Percentiles rank a stretch among this genome's conserved stretches.
phyloP scores from a whole-genome alignment of 176 grass and related monocot genomes.

The Saccharum officinarum region DNA sequence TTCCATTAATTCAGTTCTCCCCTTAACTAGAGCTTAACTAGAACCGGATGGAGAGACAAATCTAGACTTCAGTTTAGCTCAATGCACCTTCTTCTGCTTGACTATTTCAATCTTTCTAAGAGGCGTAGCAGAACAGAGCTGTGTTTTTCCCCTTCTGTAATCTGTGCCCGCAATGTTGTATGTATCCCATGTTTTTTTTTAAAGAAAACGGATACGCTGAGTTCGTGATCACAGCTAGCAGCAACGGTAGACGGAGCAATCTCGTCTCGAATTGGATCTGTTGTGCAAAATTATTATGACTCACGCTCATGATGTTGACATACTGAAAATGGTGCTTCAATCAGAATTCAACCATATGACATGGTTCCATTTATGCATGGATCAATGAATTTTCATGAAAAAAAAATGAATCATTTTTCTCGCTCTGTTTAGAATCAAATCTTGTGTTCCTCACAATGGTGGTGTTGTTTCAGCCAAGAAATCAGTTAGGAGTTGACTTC shows the following conservation, averaged over 20 bases:
- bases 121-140: no score
- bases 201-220: background rate
- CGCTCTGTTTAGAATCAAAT: background rate
- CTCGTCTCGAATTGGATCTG: background rate
- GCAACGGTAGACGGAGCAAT: background rate
- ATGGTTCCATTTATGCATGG: background rate
- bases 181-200: no score
- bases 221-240: background rate
- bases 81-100: background rate
- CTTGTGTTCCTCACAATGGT: background rate
- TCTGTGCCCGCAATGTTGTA: no score
- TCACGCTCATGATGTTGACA: background rate
- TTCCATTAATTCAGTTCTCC: conserved; percentile 10
- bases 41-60: background rate
- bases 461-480: background rate
- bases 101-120: background rate
- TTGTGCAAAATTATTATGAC: background rate
- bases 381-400: background rate
- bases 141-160: background rate
- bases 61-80: background rate
- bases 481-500: background rate
- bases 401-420: background rate
- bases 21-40: background rate
- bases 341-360: background rate
- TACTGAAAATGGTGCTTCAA: background rate